Base-by-base conservation (phyloP, 371 early-diverging fungal species). In the Mortierella sp. region DNA sequence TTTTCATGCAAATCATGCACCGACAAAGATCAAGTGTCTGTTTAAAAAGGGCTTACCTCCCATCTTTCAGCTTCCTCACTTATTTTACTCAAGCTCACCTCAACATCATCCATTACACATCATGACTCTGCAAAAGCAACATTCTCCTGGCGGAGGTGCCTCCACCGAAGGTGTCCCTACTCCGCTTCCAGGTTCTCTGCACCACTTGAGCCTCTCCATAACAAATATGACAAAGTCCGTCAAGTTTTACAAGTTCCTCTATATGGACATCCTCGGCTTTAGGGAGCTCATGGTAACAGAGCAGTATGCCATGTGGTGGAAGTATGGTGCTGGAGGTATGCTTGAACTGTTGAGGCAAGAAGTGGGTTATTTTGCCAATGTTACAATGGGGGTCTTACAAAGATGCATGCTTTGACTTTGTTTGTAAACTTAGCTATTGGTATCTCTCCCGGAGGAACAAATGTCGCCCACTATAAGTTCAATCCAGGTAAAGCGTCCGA, bases 231-330 rank as follows among this genome's bases (percentile, higher is more conserved):
- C 51, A 54, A 46, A 61, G 24, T 61, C 62, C 7, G 26, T 54
- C 48, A 41, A 31, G 34, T 61, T 61, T 32, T 61, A 61, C 54
- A 41, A 37, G 32, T 61, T 61, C n/a, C 44, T 61, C 37, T 61
- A 43, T 31, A 19, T 12, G 8, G 62, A 61, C 1, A 32, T 61
- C 21, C 53, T 61, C 12, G 53, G 48, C 3, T 61, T 51, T 26
- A 44, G n/a, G 6, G 37, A 43, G 17, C 48, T 53, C 17, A 34
- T 42, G 8, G 27, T 27, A 23, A 34, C 28, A 24, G 37, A 51
- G 15, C 27, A 61, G 37, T 54, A 61, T 46, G 43, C 62, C 46
- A 52, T 61, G 53, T 61, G 62, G 62, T 61, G 27, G 31, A 61
- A 53, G 31, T 47, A 32, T 24, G 62, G 62, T 1, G 44, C 54